A percentile compares a stretch with the other conserved stretches of the same genome.
phyloP scores from a whole-genome alignment of 2,329 filamentous ascomycete genomes.

The Epichloe sibirici region DNA sequence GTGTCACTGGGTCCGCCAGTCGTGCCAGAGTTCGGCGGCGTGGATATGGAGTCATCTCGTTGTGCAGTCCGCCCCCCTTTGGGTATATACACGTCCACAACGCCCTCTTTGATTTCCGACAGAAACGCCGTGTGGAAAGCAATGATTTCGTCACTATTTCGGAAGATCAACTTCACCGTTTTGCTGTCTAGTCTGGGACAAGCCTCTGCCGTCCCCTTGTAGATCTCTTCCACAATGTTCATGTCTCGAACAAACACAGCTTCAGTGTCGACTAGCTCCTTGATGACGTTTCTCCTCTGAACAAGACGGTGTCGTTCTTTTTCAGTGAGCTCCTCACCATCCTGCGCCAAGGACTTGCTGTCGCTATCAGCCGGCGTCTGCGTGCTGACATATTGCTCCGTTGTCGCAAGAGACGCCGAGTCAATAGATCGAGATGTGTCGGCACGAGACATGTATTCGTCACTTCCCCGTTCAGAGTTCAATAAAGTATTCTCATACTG shows the following conservation, averaged over 20 bases:
- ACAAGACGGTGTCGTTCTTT: conserved; percentile 60
- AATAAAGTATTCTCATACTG: conserved; percentile 28
- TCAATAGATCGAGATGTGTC: conserved; percentile 35
- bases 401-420: conserved; percentile 30
- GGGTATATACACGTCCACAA: conserved; percentile 66
- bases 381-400: conserved; percentile 26
- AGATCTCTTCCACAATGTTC: conserved; percentile 96
- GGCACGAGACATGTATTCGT: conserved; percentile 30
- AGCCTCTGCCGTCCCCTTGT: conserved; percentile 81
- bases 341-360: conserved; percentile 19
- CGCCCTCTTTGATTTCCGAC: conserved; percentile 67
- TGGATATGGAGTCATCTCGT: conserved; percentile 28
- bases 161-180: conserved; percentile 82
- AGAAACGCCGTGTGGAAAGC: conserved; percentile 74
- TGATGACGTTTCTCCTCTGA: conserved; percentile 73
- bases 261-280: conserved; percentile 88
- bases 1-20: conserved; percentile 33
- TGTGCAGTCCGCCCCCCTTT: conserved; percentile 32
- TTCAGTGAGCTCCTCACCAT: conserved; percentile 30
- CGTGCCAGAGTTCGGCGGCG: conserved; percentile 27
- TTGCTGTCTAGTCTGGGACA: conserved; percentile 68
- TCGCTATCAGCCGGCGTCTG: conserved; percentile 27
- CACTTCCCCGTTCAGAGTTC: conserved; percentile 32
- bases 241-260: conserved; percentile 85
- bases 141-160: conserved; percentile 85